Evolutionary conservation across 2,329 filamentous ascomycete genomes (phyloP), one percentile per base, ranked within the genome.

Genomic region (Kalmusia sp.): DNA sequence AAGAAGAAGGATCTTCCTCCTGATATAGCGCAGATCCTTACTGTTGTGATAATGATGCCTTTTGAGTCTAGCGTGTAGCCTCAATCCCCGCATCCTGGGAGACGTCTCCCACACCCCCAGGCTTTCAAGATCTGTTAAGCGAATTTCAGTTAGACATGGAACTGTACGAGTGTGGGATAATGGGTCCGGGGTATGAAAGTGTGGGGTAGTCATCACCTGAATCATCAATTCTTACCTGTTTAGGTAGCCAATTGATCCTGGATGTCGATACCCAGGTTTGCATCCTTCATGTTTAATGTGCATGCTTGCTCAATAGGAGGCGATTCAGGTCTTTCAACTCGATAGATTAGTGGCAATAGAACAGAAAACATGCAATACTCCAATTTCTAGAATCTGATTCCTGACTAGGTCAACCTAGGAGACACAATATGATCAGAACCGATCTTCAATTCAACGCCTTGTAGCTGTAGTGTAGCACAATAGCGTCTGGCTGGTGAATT

Each of bases 51-150:
- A n/a, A n/a, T 40, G 39, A 28, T 28, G 25, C 8, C 34, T 17
- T 37, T 37, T 9, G 34, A 37, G 12, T 12, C 14, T 41, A 41
- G 39, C 39, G 39, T 19, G 4, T 3, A 28, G 9, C n/a, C 24
- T 30, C n/a, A n/a, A 41, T 41, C 39, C 39, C 39, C 39, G 39
- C 39, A 41, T 41, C 30, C 39, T 41, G 39, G 39, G 39, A 41
- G 39, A 41, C 39, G 7, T 41, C 30, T 25, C 30, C 39, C 39
- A 41, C n/a, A n/a, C n/a, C n/a, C n/a, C n/a, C n/a, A n/a, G n/a
- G 39, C 7, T 30, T 28, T 30, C 39, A 19, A 5, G 4, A 17
- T 25, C 8, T 15, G 25, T 25, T 41, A 41, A 6, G 9, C 24
- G 39, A 30, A 17, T 17, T 6, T 19, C 39, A 41, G 14, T 30